Conservation (phyloP, 768 basidiomycete genomes). For the Boletus patriciae region DNA sequence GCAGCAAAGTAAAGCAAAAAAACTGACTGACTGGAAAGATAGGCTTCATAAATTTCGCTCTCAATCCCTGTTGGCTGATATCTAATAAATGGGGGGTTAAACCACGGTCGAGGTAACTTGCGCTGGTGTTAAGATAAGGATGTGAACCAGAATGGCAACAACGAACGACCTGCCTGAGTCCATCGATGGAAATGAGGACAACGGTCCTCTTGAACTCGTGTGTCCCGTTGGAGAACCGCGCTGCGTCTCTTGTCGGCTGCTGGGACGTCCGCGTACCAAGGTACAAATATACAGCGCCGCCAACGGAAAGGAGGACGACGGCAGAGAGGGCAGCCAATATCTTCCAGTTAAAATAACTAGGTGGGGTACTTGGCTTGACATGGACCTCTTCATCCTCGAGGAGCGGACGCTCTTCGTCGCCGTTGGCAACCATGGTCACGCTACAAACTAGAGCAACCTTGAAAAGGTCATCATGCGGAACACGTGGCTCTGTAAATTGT, state of each 20-base stretch:
- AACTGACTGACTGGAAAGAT: conserved; percentile 75
- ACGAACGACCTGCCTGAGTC: conserved; percentile 55
- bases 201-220: conserved; percentile 81
- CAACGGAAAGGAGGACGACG: conserved; percentile 16
- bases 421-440: neutral
- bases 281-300: conserved; percentile 9
- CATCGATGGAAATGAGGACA: conserved; percentile 84
- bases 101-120: conserved; percentile 84
- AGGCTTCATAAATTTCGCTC: conserved; percentile 84
- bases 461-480: no score
- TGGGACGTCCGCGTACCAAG: neutral
- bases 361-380: neutral
- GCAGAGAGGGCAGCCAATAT: conserved; percentile 10
- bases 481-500: conserved; percentile 8
- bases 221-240: conserved; percentile 73
- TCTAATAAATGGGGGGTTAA: conserved; percentile 81
- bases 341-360: conserved; percentile 5
- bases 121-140: conserved; percentile 42
- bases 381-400: conserved; percentile 12
- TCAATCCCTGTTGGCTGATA: conserved; percentile 76
- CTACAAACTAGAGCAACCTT: neutral
- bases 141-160: neutral
- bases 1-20: neutral
- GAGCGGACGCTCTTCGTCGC: conserved; percentile 32
- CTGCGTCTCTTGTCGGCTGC: conserved; percentile 4